Conservation (phyloP, 116 monocot genomes). For the Zostera marina region DNA sequence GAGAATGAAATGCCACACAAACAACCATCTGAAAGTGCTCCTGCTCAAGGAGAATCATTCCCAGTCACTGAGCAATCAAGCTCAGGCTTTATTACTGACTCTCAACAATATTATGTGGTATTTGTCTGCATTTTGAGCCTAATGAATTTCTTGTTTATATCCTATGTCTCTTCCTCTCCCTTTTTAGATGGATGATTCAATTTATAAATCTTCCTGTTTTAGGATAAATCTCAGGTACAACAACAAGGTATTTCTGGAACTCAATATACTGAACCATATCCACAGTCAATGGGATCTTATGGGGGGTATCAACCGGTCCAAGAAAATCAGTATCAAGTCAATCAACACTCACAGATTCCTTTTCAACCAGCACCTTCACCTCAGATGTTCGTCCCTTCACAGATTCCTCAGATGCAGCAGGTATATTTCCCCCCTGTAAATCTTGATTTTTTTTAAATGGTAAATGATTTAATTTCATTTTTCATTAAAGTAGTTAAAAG, state of each 20-base stretch:
- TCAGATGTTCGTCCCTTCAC: slow-evolving; percentile 69
- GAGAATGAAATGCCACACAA: slow-evolving; percentile 1
- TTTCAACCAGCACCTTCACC: slow-evolving; percentile 32
- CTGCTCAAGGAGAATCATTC: slow-evolving; percentile 12
- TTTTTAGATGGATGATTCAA: too few species aligned
- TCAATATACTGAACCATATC: slow-evolving; percentile 18
- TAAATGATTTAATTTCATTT: too few species aligned
- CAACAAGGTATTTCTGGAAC: slow-evolving; percentile 7
- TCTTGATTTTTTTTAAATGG: too few species aligned
- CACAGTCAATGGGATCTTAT: slow-evolving; percentile 21
- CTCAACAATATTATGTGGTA: slow-evolving; percentile 61
- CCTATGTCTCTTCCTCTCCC: too few species aligned
- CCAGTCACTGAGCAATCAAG: slow-evolving; percentile 20
- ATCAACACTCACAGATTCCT: slow-evolving; percentile 10
- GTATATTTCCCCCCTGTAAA: slow-evolving; percentile 7
- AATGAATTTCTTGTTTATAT: too few species aligned
- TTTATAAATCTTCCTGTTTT: background rate
- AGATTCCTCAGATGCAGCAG: slow-evolving; percentile 27
- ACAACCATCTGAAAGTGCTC: slow-evolving; percentile 10
- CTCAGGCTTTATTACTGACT: slow-evolving; percentile 9
- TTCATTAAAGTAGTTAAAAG: too few species aligned
- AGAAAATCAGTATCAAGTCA: slow-evolving; percentile 23
- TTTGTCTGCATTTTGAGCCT: background rate
- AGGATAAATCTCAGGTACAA: slow-evolving; percentile 10
- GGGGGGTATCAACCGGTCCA: slow-evolving; percentile 38